phyloP scores from a whole-genome alignment of 2,329 filamentous ascomycete genomes.

The Colletotrichum neosansevieriae region DNA sequence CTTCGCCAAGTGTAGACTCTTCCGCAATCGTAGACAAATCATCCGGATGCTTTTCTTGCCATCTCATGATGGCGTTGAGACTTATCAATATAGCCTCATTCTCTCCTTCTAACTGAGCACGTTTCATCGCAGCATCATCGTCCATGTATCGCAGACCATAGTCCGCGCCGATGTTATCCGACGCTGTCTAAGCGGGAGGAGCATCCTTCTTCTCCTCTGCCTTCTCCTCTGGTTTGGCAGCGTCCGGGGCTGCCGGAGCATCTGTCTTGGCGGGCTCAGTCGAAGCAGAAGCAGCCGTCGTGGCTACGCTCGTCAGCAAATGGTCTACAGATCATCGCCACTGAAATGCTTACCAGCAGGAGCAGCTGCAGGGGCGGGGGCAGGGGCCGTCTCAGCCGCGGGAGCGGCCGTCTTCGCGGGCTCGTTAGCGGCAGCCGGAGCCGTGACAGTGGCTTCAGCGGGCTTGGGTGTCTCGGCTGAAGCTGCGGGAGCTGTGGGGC shows the following conservation, averaged over 20 bases:
- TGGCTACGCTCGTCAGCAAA: constrained; percentile 25
- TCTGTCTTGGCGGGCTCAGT: constrained; percentile 41
- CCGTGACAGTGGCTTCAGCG: constrained; percentile 43
- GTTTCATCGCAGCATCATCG: too few relatives aligned
- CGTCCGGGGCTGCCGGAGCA: constrained; percentile 45
- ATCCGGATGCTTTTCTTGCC: too few relatives aligned
- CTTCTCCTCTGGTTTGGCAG: constrained; percentile 44
- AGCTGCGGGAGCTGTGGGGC: constrained; percentile 44
- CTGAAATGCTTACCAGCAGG: constrained; percentile 2
- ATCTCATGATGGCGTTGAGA: too few relatives aligned
- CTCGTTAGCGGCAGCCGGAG: constrained; percentile 42
- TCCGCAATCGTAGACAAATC: too few relatives aligned
- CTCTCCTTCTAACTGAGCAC: too few relatives aligned
- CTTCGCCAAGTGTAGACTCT: too few relatives aligned
- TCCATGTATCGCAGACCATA: background rate
- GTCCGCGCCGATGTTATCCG: background rate
- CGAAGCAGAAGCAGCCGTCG: constrained; percentile 43
- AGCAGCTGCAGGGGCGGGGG: constrained; percentile 28
- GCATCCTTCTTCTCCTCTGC: constrained; percentile 45
- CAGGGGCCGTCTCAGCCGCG: constrained; percentile 33
- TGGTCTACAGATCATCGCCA: background rate
- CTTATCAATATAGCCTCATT: too few relatives aligned
- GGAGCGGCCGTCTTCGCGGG: constrained; percentile 43
- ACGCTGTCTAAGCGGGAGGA: constrained; percentile 35
- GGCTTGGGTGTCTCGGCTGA: constrained; percentile 31